Evolutionary conservation across 2,329 filamentous ascomycete genomes (phyloP).

Genomic region (Diatrype stigma): DNA sequence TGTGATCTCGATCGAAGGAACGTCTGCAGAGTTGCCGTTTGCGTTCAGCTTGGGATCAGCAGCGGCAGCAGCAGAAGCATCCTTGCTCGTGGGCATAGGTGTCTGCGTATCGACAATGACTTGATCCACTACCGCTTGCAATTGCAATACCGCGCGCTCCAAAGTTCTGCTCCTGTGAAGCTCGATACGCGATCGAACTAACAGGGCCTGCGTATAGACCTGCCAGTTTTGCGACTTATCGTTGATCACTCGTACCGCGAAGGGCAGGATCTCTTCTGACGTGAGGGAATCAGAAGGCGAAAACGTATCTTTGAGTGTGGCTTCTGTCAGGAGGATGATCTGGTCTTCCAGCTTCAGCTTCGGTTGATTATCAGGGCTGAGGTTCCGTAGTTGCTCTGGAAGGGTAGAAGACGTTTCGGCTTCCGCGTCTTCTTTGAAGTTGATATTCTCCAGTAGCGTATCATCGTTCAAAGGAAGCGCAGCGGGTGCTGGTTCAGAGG

Average conservation of each 20-base stretch:
- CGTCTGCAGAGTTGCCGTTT: background rate
- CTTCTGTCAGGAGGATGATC: constrained; percentile 82
- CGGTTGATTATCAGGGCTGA: constrained; percentile 79
- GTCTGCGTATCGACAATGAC: constrained; percentile 73
- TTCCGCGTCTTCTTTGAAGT: constrained; percentile 60
- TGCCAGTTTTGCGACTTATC: constrained; percentile 97
- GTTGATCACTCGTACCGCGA: constrained; percentile 79
- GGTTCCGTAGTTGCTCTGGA: constrained; percentile 54
- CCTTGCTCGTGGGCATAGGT: constrained; percentile 23
- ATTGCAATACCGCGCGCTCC: constrained; percentile 83
- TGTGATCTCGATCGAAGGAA: background rate
- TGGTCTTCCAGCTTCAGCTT: constrained; percentile 80
- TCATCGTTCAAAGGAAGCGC: constrained; percentile 84
- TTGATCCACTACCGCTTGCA: constrained; percentile 94
- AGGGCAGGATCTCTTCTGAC: constrained; percentile 89
- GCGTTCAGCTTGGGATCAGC: constrained; percentile 13
- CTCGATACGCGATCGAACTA: constrained; percentile 88
- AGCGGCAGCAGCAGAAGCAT: background rate
- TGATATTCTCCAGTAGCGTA: constrained; percentile 82
- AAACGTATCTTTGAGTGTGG: constrained; percentile 82
- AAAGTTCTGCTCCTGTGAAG: constrained; percentile 81
- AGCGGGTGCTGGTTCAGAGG: constrained; percentile 46
- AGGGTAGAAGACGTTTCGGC: constrained; percentile 38
- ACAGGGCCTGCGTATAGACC: constrained; percentile 87
- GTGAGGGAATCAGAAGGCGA: constrained; percentile 81